Evolutionary conservation across 1,139 yeast species (phyloP).

Genomic region (Kurtzmaniella quercitrusa): DNA sequence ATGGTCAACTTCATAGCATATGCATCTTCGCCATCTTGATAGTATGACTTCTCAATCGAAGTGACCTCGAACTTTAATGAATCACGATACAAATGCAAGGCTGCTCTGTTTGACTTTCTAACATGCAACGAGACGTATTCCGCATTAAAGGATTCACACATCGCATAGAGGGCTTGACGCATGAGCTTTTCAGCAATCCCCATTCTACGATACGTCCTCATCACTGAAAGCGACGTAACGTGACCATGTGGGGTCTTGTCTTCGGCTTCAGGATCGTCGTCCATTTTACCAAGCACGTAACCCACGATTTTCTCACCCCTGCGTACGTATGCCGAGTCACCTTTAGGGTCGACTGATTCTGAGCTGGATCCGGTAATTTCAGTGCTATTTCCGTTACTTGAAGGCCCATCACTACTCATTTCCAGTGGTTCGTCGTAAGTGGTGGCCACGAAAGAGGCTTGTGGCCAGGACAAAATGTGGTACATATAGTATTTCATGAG

Average conservation of each 20-base stretch:
- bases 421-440: constrained; percentile 47
- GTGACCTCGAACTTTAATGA: constrained; percentile 79
- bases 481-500: constrained; percentile 89
- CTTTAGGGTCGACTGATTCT: constrained; percentile 38
- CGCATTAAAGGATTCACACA: constrained; percentile 81
- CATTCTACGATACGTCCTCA: constrained; percentile 93
- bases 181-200: constrained; percentile 92
- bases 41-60: constrained; percentile 79
- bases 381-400: neutral
- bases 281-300: constrained; percentile 94
- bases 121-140: constrained; percentile 89
- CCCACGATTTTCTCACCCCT: constrained; percentile 84
- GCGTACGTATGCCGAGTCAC: constrained; percentile 54
- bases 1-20: constrained; percentile 82
- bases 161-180: constrained; percentile 76
- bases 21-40: constrained; percentile 99
- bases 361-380: neutral
- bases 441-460: constrained; percentile 93
- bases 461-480: constrained; percentile 96
- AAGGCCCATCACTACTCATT: constrained; percentile 15
- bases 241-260: constrained; percentile 87
- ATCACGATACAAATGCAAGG: constrained; percentile 85
- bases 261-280: constrained; percentile 79
- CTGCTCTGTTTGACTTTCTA: constrained; percentile 90
- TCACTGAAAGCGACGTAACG: constrained; percentile 87